phyloP scores from a whole-genome alignment of 1,284 basidiomycete genomes.

The Ganoderma lucidum region DNA sequence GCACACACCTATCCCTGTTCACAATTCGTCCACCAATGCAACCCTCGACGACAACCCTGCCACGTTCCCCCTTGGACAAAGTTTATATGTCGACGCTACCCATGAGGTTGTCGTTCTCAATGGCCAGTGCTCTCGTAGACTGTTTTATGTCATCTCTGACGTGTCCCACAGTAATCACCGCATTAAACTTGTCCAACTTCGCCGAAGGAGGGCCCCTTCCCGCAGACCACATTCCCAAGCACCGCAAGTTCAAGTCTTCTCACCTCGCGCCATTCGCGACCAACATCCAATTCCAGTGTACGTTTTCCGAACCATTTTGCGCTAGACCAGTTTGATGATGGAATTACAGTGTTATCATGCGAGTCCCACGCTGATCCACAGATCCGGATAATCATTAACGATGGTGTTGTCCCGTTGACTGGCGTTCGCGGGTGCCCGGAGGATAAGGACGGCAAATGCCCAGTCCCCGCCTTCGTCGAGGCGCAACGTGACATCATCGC shows the following conservation, averaged over 20 bases:
- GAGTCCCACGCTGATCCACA: conserved; percentile 59
- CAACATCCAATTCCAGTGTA: conserved; percentile 79
- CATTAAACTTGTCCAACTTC: conserved; percentile 78
- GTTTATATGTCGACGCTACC: conserved; percentile 87
- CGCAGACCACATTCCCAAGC: conserved; percentile 70
- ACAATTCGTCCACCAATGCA: conserved; percentile 82
- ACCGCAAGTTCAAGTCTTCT: conserved; percentile 68
- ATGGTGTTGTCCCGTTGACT: conserved; percentile 86
- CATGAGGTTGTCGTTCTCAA: conserved; percentile 87
- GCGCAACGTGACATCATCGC: conserved; percentile 73
- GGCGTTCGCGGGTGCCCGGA: conserved; percentile 77
- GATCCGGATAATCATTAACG: conserved; percentile 86
- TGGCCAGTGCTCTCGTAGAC: conserved; percentile 49
- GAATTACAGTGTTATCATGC: conserved; percentile 62
- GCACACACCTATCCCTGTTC: conserved; percentile 69
- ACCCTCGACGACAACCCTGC: conserved; percentile 76
- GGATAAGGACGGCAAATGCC: conserved; percentile 82
- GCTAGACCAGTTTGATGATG: not conserved
- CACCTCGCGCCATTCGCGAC: conserved; percentile 82
- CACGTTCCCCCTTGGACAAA: conserved; percentile 85
- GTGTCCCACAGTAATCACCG: conserved; percentile 62
- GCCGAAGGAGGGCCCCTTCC: conserved; percentile 75
- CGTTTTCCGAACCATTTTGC: conserved; percentile 37
- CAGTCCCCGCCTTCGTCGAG: conserved; percentile 76
- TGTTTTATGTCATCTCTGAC: not conserved